phyloP scores from a whole-genome alignment of 768 basidiomycete species.

The Leccinum fibrillosum region DNA sequence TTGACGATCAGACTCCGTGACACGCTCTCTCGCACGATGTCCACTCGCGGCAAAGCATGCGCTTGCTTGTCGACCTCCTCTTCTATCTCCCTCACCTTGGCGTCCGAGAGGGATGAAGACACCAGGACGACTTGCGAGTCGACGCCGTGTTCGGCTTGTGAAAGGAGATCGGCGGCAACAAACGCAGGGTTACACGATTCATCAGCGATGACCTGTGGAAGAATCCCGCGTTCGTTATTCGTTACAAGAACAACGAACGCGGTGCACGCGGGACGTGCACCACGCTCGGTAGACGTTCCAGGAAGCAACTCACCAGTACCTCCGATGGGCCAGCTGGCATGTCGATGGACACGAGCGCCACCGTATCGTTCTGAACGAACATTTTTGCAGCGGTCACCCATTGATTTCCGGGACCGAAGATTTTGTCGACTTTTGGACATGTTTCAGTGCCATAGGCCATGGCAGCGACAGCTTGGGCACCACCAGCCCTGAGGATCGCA shows the following conservation, averaged over 20 bases:
- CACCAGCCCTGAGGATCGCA: slow-evolving; percentile 90
- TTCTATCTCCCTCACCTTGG: slow-evolving; percentile 72
- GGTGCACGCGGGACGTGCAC: slow-evolving; percentile 56
- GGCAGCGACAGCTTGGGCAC: slow-evolving; percentile 93
- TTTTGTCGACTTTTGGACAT: slow-evolving; percentile 98
- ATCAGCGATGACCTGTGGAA: slow-evolving; percentile 85
- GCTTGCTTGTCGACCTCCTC: slow-evolving; percentile 85
- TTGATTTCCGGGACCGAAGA: slow-evolving; percentile 98
- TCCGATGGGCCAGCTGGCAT: slow-evolving; percentile 99
- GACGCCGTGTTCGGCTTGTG: slow-evolving; percentile 96
- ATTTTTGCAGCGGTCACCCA: slow-evolving; percentile 99
- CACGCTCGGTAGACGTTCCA: slow-evolving; percentile 43
- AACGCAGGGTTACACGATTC: slow-evolving; percentile 80
- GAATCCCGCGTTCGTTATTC: slow-evolving; percentile 30
- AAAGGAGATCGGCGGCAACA: slow-evolving; percentile 94
- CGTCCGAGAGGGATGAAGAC: slow-evolving; percentile 62
- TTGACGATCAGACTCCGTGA: slow-evolving; percentile 88
- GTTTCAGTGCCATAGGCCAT: slow-evolving; percentile 95
- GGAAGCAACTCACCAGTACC: slow-evolving; percentile 66
- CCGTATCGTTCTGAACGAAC: slow-evolving; percentile 98
- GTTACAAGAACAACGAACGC: slow-evolving; percentile 37
- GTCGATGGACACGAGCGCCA: slow-evolving; percentile 94
- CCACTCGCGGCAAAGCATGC: slow-evolving; percentile 78
- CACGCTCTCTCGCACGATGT: slow-evolving; percentile 87
- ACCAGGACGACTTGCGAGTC: slow-evolving; percentile 98